Percentiles rank a stretch among this genome's conserved stretches.
Evolutionary conservation across 371 early-diverging fungal genomes (phyloP).

Genomic region (Circinella umbellata): DNA sequence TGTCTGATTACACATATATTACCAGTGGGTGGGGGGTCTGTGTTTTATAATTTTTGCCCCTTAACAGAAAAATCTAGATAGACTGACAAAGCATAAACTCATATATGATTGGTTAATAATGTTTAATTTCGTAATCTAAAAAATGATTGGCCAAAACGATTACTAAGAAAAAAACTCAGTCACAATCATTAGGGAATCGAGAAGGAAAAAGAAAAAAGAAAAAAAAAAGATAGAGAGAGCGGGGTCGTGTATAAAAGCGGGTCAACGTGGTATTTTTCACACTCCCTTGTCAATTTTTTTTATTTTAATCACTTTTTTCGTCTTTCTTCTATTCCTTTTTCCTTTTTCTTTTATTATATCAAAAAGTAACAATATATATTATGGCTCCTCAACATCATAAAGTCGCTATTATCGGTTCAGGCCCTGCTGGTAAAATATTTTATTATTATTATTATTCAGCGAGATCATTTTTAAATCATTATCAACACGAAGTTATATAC

Average conservation of each 20-base stretch:
- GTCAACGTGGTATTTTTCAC: neutral
- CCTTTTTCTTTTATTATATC: neutral
- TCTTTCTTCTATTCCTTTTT: neutral
- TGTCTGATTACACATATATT: no score
- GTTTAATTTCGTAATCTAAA: neutral
- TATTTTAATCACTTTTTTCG: no score
- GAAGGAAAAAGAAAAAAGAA: neutral
- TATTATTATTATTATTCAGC: neutral
- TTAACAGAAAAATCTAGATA: neutral
- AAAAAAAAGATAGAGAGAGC: neutral
- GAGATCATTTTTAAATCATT: neutral
- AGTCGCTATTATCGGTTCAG: conserved; percentile 82
- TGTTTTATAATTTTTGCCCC: no score
- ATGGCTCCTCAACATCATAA: conserved; percentile 54
- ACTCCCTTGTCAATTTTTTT: conserved; percentile 12
- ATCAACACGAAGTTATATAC: neutral
- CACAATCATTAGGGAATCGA: conserved; percentile 8
- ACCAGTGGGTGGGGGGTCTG: no score
- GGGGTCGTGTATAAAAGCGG: neutral
- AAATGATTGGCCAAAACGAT: neutral
- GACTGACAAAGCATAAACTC: conserved; percentile 1
- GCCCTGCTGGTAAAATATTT: conserved; percentile 79
- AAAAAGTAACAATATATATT: neutral
- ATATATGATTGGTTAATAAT: neutral
- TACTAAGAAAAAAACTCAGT: conserved; percentile 9